Base-by-base conservation (phyloP, 2,329 filamentous ascomycete genomes). In the Coleophoma crateriformis region DNA sequence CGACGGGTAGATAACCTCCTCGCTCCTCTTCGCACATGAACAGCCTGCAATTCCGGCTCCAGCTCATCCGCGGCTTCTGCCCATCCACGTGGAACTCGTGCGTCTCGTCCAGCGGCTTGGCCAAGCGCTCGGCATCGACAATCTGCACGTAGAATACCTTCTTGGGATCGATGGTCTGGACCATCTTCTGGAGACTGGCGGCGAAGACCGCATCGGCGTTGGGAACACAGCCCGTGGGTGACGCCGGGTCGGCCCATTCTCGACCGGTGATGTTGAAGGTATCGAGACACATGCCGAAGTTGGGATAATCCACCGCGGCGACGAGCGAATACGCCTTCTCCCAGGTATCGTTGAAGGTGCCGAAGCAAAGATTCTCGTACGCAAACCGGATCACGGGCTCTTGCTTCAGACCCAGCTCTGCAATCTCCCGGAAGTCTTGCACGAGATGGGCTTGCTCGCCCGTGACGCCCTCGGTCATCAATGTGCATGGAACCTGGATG, bases 221-320 rank as follows among this genome's bases (percentile, higher is more conserved):
- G 4, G 50, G 50, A 7, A 54, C 37, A n/a, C 52, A 61, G 3
- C 61, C 61, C 20, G 52, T 48, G 8, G 68, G 55, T 0, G 73
- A 65, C 0, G 79, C 66, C 0, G 87, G 87, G 59, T 91, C 86
- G 0, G 84, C 87, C 56, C 80, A 91, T 51, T 88, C 78, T 6
- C 82, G 70, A 0, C 80, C 87, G 0, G 85, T 79, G 51, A 91
- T 85, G 65, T 91, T 88, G 70, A 89, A 91, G 0, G 83, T 88
- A 66, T 91, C 87, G 20, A 91, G 73, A 61, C 86, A 90, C 38
- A 90, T 71, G 7, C 87, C 87, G 61, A 91, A 89, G 66, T 91
- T 91, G 8, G 76, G 67, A 7, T 85, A 68, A 64, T 88, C 73
- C 27, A 90, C 85, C 3, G 68, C 69, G 57, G 74, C 67, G 1